phyloP scores from a whole-genome alignment of 805 yeast genomes.

The Hanseniaspora clermontiae region DNA sequence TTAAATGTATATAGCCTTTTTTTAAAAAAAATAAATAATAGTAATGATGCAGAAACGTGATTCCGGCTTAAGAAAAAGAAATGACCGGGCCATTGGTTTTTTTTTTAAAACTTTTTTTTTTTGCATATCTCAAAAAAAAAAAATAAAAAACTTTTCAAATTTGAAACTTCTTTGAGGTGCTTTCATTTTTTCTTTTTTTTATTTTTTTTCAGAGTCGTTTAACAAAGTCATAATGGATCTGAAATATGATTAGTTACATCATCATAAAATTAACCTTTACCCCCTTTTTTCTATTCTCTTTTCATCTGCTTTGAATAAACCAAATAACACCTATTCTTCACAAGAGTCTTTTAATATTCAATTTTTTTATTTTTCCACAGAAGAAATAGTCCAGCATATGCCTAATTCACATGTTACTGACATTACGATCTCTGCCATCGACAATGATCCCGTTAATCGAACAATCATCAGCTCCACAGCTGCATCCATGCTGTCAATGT shows the following conservation, averaged over 20 bases:
- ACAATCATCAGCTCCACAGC: slow-evolving; percentile 8
- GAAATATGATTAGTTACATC: not conserved
- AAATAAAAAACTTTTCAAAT: not conserved
- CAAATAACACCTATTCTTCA: too few species aligned
- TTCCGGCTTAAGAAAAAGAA: too few species aligned
- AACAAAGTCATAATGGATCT: too few species aligned
- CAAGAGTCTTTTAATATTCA: not conserved
- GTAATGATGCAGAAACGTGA: too few species aligned
- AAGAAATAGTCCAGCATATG: not conserved
- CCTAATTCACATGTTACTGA: not conserved
- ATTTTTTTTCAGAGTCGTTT: too few species aligned
- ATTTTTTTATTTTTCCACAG: too few species aligned
- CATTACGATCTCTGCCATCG: not conserved
- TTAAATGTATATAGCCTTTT: not conserved
- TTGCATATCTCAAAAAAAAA: not conserved
- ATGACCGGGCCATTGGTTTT: too few species aligned
- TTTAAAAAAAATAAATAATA: not conserved
- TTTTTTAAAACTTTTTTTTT: too few species aligned
- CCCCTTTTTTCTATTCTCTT: not conserved
- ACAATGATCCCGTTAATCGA: slow-evolving; percentile 2
- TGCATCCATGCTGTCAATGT: slow-evolving; percentile 13
- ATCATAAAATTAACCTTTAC: not conserved
- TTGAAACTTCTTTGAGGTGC: not conserved
- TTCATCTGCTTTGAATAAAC: too few species aligned
- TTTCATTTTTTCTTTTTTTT: not conserved